Percentiles rank a stretch among this genome's conserved stretches.
These are phyloP conservation scores for Silene latifolia DNA, from an alignment of 148 eudicot species.

Conservation along the genomic window DNA sequence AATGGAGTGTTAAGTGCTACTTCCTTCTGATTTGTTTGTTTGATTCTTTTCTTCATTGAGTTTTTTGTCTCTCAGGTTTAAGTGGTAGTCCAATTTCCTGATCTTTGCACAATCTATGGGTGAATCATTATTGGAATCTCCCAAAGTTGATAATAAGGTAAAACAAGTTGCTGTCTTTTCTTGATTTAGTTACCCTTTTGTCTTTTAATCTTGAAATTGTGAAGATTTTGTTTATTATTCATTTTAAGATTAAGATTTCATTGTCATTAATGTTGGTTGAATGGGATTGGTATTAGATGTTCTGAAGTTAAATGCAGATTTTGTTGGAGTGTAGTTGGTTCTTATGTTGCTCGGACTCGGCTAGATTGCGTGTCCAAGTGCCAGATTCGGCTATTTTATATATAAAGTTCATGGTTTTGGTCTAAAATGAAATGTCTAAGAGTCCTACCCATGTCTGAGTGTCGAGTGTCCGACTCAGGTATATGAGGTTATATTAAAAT, in stretches of 20 bases:
- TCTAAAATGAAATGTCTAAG: too few relatives aligned
- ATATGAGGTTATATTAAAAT: too few relatives aligned
- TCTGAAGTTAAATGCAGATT: constrained; percentile 11
- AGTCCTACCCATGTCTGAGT: too few relatives aligned
- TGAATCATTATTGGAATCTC: constrained; percentile 59
- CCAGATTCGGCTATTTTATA: too few relatives aligned
- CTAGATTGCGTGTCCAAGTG: too few relatives aligned
- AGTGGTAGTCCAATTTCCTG: constrained; percentile 14
- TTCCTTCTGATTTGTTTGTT: constrained; percentile 17
- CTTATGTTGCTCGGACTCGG: too few relatives aligned
- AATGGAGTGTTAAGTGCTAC: constrained; percentile 24
- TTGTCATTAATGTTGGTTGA: constrained; percentile 23
- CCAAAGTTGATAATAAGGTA: constrained; percentile 56
- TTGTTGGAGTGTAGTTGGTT: constrained; percentile 3
- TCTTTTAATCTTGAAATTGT: constrained; percentile 5
- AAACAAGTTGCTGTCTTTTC: constrained; percentile 26
- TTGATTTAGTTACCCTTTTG: constrained; percentile 23
- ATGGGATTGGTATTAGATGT: constrained; percentile 8
- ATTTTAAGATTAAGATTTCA: background rate
- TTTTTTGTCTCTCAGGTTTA: constrained; percentile 19
- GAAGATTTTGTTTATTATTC: constrained; percentile 3
- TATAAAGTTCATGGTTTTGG: too few relatives aligned
- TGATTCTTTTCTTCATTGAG: constrained; percentile 18
- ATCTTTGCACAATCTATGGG: constrained; percentile 47
- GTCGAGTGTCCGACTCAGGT: too few relatives aligned